Base-by-base conservation (phyloP, 2,329 filamentous ascomycete species). In the Aspergillus carbonarius region DNA sequence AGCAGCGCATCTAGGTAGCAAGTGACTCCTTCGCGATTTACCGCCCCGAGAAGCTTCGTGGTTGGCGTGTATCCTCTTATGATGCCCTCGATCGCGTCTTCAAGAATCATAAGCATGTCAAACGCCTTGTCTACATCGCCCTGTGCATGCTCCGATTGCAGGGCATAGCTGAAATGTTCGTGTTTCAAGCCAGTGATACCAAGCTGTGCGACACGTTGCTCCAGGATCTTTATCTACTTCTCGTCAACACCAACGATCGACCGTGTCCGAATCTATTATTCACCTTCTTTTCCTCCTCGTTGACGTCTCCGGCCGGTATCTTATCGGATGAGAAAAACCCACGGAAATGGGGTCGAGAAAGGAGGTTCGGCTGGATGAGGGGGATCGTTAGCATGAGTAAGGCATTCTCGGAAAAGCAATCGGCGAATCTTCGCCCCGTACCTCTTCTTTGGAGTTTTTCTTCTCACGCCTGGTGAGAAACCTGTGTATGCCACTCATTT, bases 1-100 rank as follows among this genome's bases (percentile, higher is more conserved):
- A 99, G 83, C 20, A 98, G 79, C 0, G 93, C 85, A 73, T 98
- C 95, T 15, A 98, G 81, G 72, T 96, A 98, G 78, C 95, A 99
- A n/a, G 93, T 98, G 35, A 96, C 92, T 49, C 85, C 86, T 46
- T 88, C 83, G 49, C 92, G 83, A 70, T 99, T 99, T 67, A 91
- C 89, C 12, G 95, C 93, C 6, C 95, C 95, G 4, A 91, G 78
- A 79, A 98, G 87, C 57, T 84, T 83, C 7, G 89, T 82, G 54
- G 83, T 82, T 8, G 91, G 86, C 56, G 91, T 83, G 76, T 91
- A 96, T 15, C 86, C 85, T 62, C 87, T 82, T 63, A 98, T 84
- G 40, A 91, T 85, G 15, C 93, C 93, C 30, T 91, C 85, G 39
- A 91, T 87, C 0, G 93, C 91, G 66, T 93, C 88, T 68, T 93